Conservation (phyloP, 169 alveolate species). For the Besnoitia besnoiti region DNA sequence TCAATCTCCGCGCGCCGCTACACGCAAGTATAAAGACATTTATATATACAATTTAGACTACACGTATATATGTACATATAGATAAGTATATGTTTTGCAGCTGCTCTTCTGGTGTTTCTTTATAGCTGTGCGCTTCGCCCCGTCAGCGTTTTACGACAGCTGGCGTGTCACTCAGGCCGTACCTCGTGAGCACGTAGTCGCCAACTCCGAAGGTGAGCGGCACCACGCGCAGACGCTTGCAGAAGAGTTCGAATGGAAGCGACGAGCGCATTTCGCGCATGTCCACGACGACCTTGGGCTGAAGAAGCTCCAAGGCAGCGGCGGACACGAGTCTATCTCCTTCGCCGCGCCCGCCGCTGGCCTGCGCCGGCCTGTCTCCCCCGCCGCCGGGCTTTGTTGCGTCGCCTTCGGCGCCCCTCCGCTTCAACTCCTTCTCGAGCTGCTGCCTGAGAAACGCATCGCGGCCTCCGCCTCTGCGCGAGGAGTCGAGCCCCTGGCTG, state of each 20-base stretch:
- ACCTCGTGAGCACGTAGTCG: conserved; percentile 73
- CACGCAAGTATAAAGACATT: background rate
- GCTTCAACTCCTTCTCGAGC: background rate
- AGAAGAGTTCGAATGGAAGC: conserved; percentile 70
- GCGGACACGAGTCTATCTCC: background rate
- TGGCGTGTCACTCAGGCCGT: background rate
- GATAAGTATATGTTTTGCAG: background rate
- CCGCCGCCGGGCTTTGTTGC: background rate
- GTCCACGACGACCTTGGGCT: conserved; percentile 70
- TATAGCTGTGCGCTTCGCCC: background rate
- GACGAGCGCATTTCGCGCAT: conserved; percentile 71
- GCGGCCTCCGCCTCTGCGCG: conserved; percentile 45
- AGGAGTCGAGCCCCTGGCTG: background rate
- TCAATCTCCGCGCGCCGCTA: too few relatives aligned
- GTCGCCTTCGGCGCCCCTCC: background rate
- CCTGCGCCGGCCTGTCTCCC: background rate
- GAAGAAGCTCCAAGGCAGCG: background rate
- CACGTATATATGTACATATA: background rate
- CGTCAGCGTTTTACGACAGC: background rate
- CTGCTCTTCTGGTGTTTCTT: background rate
- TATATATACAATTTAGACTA: too few relatives aligned
- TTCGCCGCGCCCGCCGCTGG: background rate
- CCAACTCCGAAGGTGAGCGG: conserved; percentile 72
- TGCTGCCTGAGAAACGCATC: conserved; percentile 14
- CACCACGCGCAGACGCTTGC: conserved; percentile 62